Evolutionary conservation across 345 rosid genomes (phyloP).

Genomic region (Hevea brasiliensis): DNA sequence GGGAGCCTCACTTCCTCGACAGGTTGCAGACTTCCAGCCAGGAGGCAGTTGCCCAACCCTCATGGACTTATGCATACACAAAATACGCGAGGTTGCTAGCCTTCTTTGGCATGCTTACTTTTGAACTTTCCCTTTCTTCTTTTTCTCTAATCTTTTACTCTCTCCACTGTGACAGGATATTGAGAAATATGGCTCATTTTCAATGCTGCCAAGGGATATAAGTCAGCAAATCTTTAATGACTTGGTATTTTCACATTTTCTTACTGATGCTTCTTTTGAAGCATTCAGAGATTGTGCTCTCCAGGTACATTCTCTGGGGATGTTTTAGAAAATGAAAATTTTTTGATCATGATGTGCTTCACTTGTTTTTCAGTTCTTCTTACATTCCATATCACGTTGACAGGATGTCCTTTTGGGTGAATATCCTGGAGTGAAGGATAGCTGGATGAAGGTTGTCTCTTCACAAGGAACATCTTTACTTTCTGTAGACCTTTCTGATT

Average conservation of each 20-base stretch:
- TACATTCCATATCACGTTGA: slow-evolving; percentile 1
- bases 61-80: slow-evolving; percentile 63
- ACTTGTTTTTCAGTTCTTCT: neutral
- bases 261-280: slow-evolving; percentile 50
- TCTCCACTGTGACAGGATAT: slow-evolving; percentile 50
- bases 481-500: slow-evolving; percentile 71
- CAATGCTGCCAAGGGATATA: slow-evolving; percentile 72
- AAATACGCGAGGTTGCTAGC: slow-evolving; percentile 55
- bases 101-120: slow-evolving; percentile 4
- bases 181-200: slow-evolving; percentile 52
- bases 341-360: too few relatives aligned
- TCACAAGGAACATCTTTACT: slow-evolving; percentile 79
- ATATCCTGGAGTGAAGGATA: slow-evolving; percentile 68
- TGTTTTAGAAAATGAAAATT: too few relatives aligned
- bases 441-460: slow-evolving; percentile 78
- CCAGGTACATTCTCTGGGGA: slow-evolving; percentile 45
- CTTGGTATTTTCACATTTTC: slow-evolving; percentile 46
- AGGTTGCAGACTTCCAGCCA: slow-evolving; percentile 36
- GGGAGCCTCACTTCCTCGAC: slow-evolving; percentile 59
- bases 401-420: slow-evolving; percentile 75
- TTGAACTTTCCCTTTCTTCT: neutral
- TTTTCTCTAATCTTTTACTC: slow-evolving; percentile 22
- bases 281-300: slow-evolving; percentile 80
- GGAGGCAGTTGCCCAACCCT: slow-evolving; percentile 59
- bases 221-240: slow-evolving; percentile 83